A percentile compares a stretch with the other conserved stretches of the same genome.
Conservation (phyloP, 2,329 filamentous ascomycete species). For the Neofusicoccum laricinum region DNA sequence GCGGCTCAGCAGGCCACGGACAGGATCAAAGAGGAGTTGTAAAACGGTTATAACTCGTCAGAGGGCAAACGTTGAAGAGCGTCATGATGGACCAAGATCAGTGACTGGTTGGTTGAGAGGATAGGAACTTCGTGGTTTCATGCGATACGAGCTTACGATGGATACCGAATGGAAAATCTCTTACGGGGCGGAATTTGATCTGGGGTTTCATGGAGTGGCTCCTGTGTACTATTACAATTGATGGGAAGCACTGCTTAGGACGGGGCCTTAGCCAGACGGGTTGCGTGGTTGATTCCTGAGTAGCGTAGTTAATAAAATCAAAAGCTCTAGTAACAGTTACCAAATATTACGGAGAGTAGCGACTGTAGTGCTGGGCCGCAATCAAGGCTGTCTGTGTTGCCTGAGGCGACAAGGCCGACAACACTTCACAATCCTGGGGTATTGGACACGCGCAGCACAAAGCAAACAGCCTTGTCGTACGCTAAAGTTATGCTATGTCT, state of each 20-base stretch:
- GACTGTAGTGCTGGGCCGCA: background rate
- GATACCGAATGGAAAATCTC: background rate
- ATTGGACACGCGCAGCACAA: background rate
- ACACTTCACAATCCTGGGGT: background rate
- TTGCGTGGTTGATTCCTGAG: background rate
- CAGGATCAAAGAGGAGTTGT: slow-evolving; percentile 46
- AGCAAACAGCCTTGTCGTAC: background rate
- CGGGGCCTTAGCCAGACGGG: background rate
- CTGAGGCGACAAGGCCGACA: background rate
- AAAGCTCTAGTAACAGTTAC: background rate
- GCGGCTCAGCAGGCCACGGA: slow-evolving; percentile 32
- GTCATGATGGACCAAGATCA: background rate
- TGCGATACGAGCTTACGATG: slow-evolving; percentile 10
- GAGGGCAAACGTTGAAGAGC: background rate
- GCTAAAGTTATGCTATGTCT: background rate
- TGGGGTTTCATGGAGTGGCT: background rate
- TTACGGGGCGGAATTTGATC: background rate
- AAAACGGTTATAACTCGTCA: slow-evolving; percentile 19
- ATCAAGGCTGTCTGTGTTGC: background rate
- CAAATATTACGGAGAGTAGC: too few species aligned
- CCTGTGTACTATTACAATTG: slow-evolving; percentile 1
- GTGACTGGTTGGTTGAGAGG: background rate
- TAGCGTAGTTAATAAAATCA: background rate
- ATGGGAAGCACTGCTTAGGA: background rate
- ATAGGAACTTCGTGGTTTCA: background rate